Base-by-base conservation (phyloP, 1,284 basidiomycete species). In the Malassezia furfur region DNA sequence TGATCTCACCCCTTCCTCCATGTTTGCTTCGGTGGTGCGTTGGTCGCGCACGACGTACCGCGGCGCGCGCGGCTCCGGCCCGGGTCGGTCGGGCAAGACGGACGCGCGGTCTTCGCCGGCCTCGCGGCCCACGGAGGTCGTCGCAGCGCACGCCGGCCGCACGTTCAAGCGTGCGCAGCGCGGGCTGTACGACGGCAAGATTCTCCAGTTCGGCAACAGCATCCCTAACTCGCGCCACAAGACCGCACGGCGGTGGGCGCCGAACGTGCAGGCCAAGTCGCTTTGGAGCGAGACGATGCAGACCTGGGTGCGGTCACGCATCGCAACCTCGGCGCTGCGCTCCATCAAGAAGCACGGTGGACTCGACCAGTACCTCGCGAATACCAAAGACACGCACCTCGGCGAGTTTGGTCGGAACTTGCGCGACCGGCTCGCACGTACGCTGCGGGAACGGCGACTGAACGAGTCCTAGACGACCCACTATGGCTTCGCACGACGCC, bases 1-100 rank as follows among this genome's bases (percentile, higher is more conserved):
- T 47, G 45, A 47, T 9, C 46, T 34, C 21, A 35, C 46, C 46
- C 30, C 34, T 31, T 28, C 19, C 19, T n/a, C 28, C 43, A 72
- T 72, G 70, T 67, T 72, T 54, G 57, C 61, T 8, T 61, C 68
- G 21, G 52, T 66, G n/a, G 53, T 65, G 28, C 64, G 66, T n/a
- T 59, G 67, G 45, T 74, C 71, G 14, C 67, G 71, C 8, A 74
- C 71, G 19, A 74, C 71, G 28, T 74, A 74, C 52, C 63, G 70
- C 7, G 71, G 71, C 14, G 55, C 62, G 15, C 47, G 54, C 9
- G 71, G 71, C 9, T 72, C 70, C 19, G 71, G 71, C 14, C 46
- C 68, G 1, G 71, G 71, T 11, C 57, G 62, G 17, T 66, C 67
- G 0, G 57, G 63, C 15, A 65, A 64, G 22, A 72, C 72, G 17